Base-by-base conservation (phyloP, 1,284 basidiomycete species). In the Irpex sp. region DNA sequence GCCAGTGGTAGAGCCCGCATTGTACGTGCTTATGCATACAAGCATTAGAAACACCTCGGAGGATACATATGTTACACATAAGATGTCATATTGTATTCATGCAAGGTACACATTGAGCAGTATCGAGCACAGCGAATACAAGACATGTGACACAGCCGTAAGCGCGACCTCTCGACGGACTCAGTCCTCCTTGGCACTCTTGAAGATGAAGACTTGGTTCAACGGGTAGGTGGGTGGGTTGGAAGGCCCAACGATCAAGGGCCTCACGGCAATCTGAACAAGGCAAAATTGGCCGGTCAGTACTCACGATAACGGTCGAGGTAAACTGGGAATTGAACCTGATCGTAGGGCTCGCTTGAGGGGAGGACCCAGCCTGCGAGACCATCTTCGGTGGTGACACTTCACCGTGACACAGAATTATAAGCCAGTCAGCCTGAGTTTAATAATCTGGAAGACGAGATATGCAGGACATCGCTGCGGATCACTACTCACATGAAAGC, bases 181-280 rank as follows among this genome's bases (percentile, higher is more conserved):
- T 33, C 28, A 33, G 5, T 33, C 7, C 28, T 33, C 28, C 8
- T 3, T 33, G 23, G 48, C 36, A 36, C 16, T 33, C 19, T 42
- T 57, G 56, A 57, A 57, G 21, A 42, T 57, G 56, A 57, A 57
- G 28, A 57, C 56, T 36, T 57, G 10, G 56, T 16, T 57, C 35
- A 36, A 36, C 42, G 56, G 56, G 56, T 57, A 57, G 56, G 42
- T 45, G 14, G 56, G 56, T 10, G 56, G 56, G 14, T 39, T 18
- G n/a, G 56, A 57, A 19, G 56, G 56, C 8, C 56, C 56, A 1
- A 57, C 37, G 2, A 57, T 57, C 28, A 57, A 36, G 4, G 56
- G 37, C 14, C 56, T 33, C 12, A 57, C 37, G 3, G 37, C 33
- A 23, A 57, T 57, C 56, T 57, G 28, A 33, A 45, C 2, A n/a